phyloP scores from a whole-genome alignment of 306 rosid species.

The Malus asiatica region DNA sequence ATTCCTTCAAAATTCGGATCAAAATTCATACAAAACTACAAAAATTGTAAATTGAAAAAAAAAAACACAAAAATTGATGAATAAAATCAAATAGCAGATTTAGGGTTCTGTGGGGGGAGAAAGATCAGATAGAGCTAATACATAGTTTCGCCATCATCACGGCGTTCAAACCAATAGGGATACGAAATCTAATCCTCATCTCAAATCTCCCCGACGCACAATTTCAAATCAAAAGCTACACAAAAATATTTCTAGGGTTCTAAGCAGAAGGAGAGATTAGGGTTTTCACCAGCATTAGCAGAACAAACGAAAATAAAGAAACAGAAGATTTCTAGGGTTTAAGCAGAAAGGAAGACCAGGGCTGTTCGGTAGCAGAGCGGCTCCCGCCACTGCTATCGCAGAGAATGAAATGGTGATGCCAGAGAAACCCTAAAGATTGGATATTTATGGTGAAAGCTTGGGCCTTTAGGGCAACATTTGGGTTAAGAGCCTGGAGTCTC shows the following conservation, averaged over 20 bases:
- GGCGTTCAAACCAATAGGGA: constrained; percentile 61
- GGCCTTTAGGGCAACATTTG: not conserved
- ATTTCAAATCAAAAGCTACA: constrained; percentile 4
- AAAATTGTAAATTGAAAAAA: not conserved
- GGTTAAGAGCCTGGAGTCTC: not conserved
- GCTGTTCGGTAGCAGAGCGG: not conserved
- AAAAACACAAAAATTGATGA: no score
- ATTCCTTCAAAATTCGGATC: not conserved
- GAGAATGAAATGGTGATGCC: not conserved
- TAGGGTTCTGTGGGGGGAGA: constrained; percentile 4
- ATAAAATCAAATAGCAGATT: not conserved
- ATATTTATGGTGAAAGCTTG: not conserved
- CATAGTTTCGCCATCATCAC: constrained; percentile 30
- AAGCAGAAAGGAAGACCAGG: not conserved
- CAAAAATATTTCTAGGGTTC: not conserved
- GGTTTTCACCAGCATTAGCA: not conserved
- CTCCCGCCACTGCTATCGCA: not conserved
- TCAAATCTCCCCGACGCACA: constrained; percentile 14
- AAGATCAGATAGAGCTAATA: constrained; percentile 52
- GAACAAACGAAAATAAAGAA: not conserved
- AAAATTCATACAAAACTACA: no score
- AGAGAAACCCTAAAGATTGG: not conserved
- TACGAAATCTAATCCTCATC: constrained; percentile 26
- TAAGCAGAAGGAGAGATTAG: not conserved
- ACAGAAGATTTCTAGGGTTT: not conserved